Conservation (phyloP, 2,329 filamentous ascomycete species). For the Talaromyces marneffei region DNA sequence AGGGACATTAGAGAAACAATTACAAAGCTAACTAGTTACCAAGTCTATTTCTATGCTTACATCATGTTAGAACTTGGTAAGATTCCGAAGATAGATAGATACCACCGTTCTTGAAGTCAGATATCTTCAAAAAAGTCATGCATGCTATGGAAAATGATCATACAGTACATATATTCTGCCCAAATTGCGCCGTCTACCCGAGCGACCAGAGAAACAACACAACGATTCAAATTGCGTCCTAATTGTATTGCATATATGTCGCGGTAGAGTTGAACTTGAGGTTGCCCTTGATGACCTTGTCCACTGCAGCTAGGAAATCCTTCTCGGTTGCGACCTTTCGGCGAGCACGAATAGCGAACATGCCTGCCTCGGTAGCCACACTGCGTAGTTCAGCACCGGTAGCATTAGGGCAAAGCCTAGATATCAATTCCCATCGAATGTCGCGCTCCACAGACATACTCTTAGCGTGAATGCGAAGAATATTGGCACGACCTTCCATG, state of each 20-base stretch:
- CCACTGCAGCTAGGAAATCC: conserved; percentile 94
- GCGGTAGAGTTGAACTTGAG: conserved; percentile 99
- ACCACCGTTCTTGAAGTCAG: neutral
- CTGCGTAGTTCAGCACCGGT: conserved; percentile 93
- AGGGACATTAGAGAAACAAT: too few species aligned
- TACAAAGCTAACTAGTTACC: neutral
- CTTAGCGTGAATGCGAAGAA: conserved; percentile 97
- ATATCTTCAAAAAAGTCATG: conserved; percentile 3
- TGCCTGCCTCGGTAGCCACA: conserved; percentile 95
- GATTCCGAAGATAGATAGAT: neutral
- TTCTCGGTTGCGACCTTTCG: conserved; percentile 98
- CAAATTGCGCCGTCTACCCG: conserved; percentile 23
- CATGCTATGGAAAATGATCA: conserved; percentile 11
- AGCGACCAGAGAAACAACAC: conserved; percentile 21
- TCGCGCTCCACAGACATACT: conserved; percentile 99
- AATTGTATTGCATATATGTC: conserved; percentile 99
- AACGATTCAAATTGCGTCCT: conserved; percentile 32
- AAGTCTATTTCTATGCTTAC: neutral
- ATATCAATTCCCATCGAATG: conserved; percentile 98
- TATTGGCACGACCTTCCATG: conserved; percentile 94
- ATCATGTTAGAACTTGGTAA: neutral
- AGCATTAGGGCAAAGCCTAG: conserved; percentile 90
- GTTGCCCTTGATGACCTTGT: conserved; percentile 99
- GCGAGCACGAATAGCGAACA: conserved; percentile 92
- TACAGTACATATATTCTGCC: conserved; percentile 31